Evolutionary conservation across 164 flowering plant genomes (phyloP), one percentile per base, ranked within the genome.

Genomic region (Kingdonia uniflora): DNA sequence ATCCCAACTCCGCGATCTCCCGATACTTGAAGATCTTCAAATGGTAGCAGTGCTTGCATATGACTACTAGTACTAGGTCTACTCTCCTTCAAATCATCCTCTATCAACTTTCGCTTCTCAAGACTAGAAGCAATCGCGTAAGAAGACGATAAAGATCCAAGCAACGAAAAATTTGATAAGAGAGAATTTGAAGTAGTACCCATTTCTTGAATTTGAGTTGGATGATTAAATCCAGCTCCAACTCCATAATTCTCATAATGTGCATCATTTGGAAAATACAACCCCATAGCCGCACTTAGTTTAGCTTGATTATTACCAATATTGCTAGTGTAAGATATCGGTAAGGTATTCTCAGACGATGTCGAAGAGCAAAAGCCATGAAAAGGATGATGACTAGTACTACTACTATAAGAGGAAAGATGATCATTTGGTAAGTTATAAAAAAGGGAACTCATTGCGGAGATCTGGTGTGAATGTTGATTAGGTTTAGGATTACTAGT

Each of bases 191-290:
- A 49, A 19, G 78, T 46, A 42, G 63, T 21, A 26, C 60, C 55
- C n/a, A 54, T 29, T 23, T 74, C 69, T 29, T 59, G 62, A 55
- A 62, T 64, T 40, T 66, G 73, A 52, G 53, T 59, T 42, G 11
- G 25, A 1, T 58, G 51, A 62, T 65, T 54, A 62, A 11, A 14
- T 29, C 35, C 23, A 45, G 44, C 56, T 23, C 66, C 68, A 53
- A 25, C 57, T 44, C 57, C 51, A 37, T 51, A 53, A 39, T 56
- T 29, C 35, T 29, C 35, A 29, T 29, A 29, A 29, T 29, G 35
- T 4, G 35, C 35, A 29, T 29, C 35, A 29, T 29, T 29, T 29
- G 85, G 75, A 66, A 73, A 75, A 72, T 75, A 83, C 74, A 77
- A 56, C 43, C 82, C 87, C 54, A 73, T 64, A 45, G 54, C 70